A percentile compares a stretch with the other conserved stretches of the same genome.
Conservation (phyloP, 1,284 basidiomycete species). For the Lignosus rhinocerotis region DNA sequence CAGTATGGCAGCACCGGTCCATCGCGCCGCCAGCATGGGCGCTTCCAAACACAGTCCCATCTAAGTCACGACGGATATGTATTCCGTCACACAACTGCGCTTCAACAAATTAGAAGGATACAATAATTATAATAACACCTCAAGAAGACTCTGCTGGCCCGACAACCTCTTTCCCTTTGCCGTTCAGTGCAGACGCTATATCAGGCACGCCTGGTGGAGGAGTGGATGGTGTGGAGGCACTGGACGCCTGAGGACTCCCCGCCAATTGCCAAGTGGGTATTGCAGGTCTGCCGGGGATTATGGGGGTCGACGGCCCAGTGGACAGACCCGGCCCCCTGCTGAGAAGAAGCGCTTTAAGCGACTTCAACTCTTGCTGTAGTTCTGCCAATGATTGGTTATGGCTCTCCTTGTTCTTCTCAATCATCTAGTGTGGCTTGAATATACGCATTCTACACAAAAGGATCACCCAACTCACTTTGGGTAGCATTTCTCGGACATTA, state of each 20-base stretch:
- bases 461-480: constrained; percentile 59
- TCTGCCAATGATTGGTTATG: constrained; percentile 81
- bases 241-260: constrained; percentile 24
- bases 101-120: neutral
- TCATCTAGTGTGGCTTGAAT: constrained; percentile 60
- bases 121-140: neutral
- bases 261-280: constrained; percentile 89
- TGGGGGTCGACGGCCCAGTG: constrained; percentile 49
- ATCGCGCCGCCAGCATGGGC: neutral
- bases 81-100: neutral
- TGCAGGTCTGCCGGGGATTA: constrained; percentile 61
- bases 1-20: neutral
- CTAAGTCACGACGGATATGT: too few species aligned
- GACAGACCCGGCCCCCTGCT: constrained; percentile 66
- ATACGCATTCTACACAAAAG: neutral
- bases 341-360: constrained; percentile 90
- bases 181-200: constrained; percentile 23
- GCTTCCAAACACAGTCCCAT: neutral
- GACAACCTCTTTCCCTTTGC: constrained; percentile 35
- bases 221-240: constrained; percentile 22
- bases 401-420: constrained; percentile 88
- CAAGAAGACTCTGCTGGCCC: constrained; percentile 10
- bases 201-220: constrained; percentile 20
- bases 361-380: constrained; percentile 93
- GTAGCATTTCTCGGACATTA: constrained; percentile 87